Base-by-base conservation (phyloP, 768 basidiomycete species). In the Hericium erinaceus region DNA sequence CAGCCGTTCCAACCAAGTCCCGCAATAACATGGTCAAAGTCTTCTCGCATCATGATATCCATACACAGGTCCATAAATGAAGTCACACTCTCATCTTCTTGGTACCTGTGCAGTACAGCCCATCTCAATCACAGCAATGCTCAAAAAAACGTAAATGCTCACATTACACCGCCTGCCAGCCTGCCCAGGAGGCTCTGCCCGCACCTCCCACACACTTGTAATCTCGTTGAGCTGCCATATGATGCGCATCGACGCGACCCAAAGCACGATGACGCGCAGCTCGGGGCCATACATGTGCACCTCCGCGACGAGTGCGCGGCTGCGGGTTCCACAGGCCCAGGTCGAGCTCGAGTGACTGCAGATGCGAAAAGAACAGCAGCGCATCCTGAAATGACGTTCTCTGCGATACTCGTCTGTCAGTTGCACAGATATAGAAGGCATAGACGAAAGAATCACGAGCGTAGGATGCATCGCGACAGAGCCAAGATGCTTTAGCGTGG, bases 401-500 rank as follows among this genome's bases (percentile, higher is more conserved):
- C 72, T 76, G 61, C 3, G 50, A 16, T 20, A 16, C 49, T 20
- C 26, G n/a, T 55, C 39, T 40, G 22, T 37, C 4, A 26, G 18
- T 38, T 33, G n/a, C 20, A 15, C 48, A 58, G 53, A 50, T 8
- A 20, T 54, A 57, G 48, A 24, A 52, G 4, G 24, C 5, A n/a
- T n/a, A n/a, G 20, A 39, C 26, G 11, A 51, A 52, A 6, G 13
- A 12, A 60, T 72, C 64, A 77, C 76, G 61, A 74, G 64, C 58
- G 59, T 60, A 41, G 58, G 41, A 1, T 70, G 69, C 41, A 75
- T 61, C 3, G 72, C 65, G 38, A 77, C 65, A 12, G 73, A 64
- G 58, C 77, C 76, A 39, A 77, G 57, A 62, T 75, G 64, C 58
- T 66, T 72, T 60, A 77, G 65, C 46, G 65, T 58, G 8, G 73